phyloP scores from a whole-genome alignment of 73 alveolate species.

The Paramecium tetraurelia region DNA sequence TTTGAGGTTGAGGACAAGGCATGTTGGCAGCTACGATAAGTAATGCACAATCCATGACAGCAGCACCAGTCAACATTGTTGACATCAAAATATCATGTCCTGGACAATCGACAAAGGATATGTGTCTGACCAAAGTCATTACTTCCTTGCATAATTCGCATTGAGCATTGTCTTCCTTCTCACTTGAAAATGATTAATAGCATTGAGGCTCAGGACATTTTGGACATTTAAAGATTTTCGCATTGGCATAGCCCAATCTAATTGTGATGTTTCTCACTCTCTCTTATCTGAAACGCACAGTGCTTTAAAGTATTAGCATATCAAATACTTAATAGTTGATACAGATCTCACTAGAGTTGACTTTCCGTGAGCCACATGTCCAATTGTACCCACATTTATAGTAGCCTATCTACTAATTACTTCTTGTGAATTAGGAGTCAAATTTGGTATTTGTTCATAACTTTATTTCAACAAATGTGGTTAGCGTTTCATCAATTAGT shows the following conservation, averaged over 20 bases:
- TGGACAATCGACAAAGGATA: constrained; percentile 98
- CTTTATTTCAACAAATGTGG: constrained; percentile 32
- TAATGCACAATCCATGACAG: constrained; percentile 99
- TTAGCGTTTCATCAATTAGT: constrained; percentile 52
- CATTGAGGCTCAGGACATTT: constrained; percentile 96
- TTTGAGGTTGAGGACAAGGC: constrained; percentile 98
- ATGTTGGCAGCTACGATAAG: constrained; percentile 96
- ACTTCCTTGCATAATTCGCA: constrained; percentile 82
- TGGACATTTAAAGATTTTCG: constrained; percentile 97
- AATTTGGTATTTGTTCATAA: constrained; percentile 53
- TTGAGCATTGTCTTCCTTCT: constrained; percentile 77
- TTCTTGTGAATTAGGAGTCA: constrained; percentile 59
- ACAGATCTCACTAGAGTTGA: constrained; percentile 96
- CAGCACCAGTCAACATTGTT: constrained; percentile 98
- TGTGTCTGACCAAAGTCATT: constrained; percentile 93
- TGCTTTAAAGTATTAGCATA: constrained; percentile 20
- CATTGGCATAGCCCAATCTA: constrained; percentile 99
- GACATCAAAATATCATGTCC: constrained; percentile 99
- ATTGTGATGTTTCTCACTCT: constrained; percentile 97
- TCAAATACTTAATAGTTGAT: constrained; percentile 56
- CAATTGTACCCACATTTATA: constrained; percentile 92
- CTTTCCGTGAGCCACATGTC: constrained; percentile 99
- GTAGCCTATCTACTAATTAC: constrained; percentile 63
- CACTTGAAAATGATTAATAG: constrained; percentile 78
- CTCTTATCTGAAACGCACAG: constrained; percentile 84